A percentile compares a stretch with the other conserved stretches of the same genome.
Conservation (phyloP, 495 filamentous ascomycete species). For the Trichoderma orchidacearum region DNA sequence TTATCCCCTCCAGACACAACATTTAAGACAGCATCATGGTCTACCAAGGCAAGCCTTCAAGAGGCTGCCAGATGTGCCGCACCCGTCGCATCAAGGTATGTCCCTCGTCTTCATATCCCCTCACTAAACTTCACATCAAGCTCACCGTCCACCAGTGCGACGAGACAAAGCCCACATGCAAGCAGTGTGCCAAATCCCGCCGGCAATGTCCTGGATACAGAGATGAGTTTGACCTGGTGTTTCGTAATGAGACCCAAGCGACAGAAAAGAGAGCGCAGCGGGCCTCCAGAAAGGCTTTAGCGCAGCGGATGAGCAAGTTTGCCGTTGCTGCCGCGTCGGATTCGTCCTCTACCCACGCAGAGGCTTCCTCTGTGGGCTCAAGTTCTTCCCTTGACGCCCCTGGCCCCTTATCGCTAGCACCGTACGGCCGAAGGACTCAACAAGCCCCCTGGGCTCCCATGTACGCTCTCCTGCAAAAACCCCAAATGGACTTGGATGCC, state of each 20-base stretch:
- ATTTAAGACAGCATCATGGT: conserved; percentile 37
- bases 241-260: conserved; percentile 51
- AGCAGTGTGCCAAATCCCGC: conserved; percentile 52
- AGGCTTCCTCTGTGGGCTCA: neutral
- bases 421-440: conserved; percentile 1
- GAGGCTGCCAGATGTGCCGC: conserved; percentile 61
- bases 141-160: conserved; percentile 39
- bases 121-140: neutral
- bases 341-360: neutral
- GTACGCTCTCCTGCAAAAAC: conserved; percentile 9
- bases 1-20: neutral
- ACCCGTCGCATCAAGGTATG: conserved; percentile 58
- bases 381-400: neutral
- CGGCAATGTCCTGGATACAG: conserved; percentile 56
- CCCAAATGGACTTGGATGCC: conserved; percentile 24
- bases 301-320: conserved; percentile 7
- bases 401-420: neutral
- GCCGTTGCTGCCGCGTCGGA: neutral
- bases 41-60: conserved; percentile 60
- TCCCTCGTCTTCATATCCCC: conserved; percentile 1
- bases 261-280: conserved; percentile 37
- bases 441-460: conserved; percentile 8
- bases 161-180: conserved; percentile 52
- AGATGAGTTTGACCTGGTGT: conserved; percentile 54
- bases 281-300: conserved; percentile 16